A percentile compares a stretch with the other conserved stretches of the same genome.
Evolutionary conservation across 768 basidiomycete genomes (phyloP).

Genomic region (Russula compacta): DNA sequence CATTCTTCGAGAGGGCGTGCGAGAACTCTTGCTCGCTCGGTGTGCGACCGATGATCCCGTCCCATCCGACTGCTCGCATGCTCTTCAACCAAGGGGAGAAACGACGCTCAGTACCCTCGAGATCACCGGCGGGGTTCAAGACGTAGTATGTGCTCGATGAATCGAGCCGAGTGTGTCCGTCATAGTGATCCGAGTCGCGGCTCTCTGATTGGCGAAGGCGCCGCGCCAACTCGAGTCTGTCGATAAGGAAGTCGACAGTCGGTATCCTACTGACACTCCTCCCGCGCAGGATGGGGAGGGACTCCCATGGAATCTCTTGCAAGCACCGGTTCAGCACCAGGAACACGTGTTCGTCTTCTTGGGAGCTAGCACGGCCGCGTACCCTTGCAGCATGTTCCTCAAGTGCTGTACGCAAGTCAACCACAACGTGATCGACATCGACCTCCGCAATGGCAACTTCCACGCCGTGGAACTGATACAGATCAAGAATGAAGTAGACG

Average conservation of each 20-base stretch:
- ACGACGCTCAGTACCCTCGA: constrained; percentile 70
- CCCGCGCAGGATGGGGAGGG: constrained; percentile 75
- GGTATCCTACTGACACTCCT: constrained; percentile 90
- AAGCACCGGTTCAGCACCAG: constrained; percentile 84
- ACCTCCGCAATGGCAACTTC: constrained; percentile 85
- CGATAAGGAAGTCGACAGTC: constrained; percentile 77
- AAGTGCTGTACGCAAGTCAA: constrained; percentile 71
- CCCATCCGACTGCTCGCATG: constrained; percentile 74
- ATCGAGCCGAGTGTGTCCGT: constrained; percentile 51
- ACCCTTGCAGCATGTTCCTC: constrained; percentile 55
- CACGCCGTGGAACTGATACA: constrained; percentile 89
- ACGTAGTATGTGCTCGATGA: constrained; percentile 68
- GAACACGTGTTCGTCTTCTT: constrained; percentile 66
- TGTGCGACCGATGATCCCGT: constrained; percentile 62
- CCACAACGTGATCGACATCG: constrained; percentile 81
- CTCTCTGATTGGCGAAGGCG: constrained; percentile 32
- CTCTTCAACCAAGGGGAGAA: constrained; percentile 72
- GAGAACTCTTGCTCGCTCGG: constrained; percentile 82
- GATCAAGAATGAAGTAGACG: constrained; percentile 85
- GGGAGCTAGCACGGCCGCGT: constrained; percentile 22
- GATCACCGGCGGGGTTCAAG: constrained; percentile 88
- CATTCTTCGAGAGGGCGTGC: constrained; percentile 59
- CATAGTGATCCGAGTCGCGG: constrained; percentile 17
- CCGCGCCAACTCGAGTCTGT: constrained; percentile 57
- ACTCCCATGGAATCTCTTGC: constrained; percentile 93